A percentile compares a stretch with the other conserved stretches of the same genome.
phyloP scores from a whole-genome alignment of 2,329 filamentous ascomycete species.

The Pseudocercospora musae region DNA sequence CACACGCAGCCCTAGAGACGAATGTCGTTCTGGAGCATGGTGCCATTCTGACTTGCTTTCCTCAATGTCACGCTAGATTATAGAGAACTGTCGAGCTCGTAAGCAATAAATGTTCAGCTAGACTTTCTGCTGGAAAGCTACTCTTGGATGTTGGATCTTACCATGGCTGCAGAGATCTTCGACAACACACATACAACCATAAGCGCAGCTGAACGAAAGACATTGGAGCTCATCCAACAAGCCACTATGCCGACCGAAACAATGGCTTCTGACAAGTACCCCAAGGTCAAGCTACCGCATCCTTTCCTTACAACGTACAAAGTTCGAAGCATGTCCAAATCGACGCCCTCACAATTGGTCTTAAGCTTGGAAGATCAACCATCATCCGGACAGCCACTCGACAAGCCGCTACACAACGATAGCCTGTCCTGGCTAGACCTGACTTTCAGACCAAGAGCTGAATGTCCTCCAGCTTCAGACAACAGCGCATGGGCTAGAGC shows the following conservation, averaged over 20 bases:
- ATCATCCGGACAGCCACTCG: slow-evolving; percentile 31
- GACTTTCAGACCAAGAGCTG: slow-evolving; percentile 21
- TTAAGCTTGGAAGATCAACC: slow-evolving; percentile 39
- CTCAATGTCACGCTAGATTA: neutral
- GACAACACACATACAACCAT: neutral
- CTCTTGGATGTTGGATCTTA: neutral
- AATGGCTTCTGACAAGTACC: slow-evolving; percentile 13
- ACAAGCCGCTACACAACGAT: slow-evolving; percentile 40
- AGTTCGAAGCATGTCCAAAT: slow-evolving; percentile 28
- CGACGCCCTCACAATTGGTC: slow-evolving; percentile 18
- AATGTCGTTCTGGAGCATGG: neutral
- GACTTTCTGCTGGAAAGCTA: neutral
- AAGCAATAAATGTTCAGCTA: neutral
- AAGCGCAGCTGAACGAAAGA: neutral
- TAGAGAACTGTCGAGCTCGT: neutral
- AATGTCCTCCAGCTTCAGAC: slow-evolving; percentile 28
- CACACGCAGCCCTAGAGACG: neutral
- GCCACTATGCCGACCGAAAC: neutral
- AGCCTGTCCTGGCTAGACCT: slow-evolving; percentile 40
- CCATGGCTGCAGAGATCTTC: neutral
- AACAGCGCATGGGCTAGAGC: slow-evolving; percentile 44
- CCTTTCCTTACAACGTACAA: slow-evolving; percentile 46
- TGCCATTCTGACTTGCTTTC: neutral
- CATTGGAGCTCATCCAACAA: neutral
- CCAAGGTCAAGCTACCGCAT: slow-evolving; percentile 46